Percentiles rank a stretch among this genome's conserved stretches.
These are phyloP conservation scores for Sporothrix humicola DNA, from an alignment of 2,329 filamentous ascomycete species.

Conservation along the genomic window DNA sequence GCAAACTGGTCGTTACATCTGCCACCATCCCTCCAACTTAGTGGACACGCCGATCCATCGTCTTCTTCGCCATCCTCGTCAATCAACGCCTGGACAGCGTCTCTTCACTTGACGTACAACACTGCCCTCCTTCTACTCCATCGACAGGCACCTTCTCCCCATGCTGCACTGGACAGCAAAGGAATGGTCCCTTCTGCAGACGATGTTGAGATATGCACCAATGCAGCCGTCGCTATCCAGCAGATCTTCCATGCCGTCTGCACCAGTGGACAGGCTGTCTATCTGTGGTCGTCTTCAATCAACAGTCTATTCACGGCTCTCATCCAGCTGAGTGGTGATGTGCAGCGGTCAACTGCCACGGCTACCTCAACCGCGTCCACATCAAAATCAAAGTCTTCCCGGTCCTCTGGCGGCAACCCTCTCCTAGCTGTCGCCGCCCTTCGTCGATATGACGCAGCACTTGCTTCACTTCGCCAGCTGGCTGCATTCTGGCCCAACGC, in stretches of 20 bases:
- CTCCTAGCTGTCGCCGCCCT: slow-evolving; percentile 39
- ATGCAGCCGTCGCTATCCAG: slow-evolving; percentile 20
- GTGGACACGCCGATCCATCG: not conserved
- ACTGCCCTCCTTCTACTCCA: slow-evolving; percentile 15
- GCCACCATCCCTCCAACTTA: slow-evolving; percentile 21
- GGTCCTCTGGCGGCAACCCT: slow-evolving; percentile 35
- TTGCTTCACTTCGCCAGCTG: slow-evolving; percentile 37
- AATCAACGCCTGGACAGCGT: slow-evolving; percentile 17
- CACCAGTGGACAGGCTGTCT: slow-evolving; percentile 11
- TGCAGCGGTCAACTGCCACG: not conserved
- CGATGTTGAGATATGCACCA: slow-evolving; percentile 27
- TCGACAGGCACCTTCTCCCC: not conserved
- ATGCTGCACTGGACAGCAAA: not conserved
- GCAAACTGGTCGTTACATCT: slow-evolving; percentile 18
- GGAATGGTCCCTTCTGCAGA: not conserved
- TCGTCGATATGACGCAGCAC: slow-evolving; percentile 38
- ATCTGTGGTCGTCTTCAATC: slow-evolving; percentile 22
- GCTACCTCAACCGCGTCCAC: slow-evolving; percentile 8
- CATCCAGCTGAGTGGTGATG: slow-evolving; percentile 20
- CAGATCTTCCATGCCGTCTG: slow-evolving; percentile 22
- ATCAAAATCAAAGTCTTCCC: slow-evolving; percentile 14
- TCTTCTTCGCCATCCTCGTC: not conserved
- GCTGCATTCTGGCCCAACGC: slow-evolving; percentile 40
- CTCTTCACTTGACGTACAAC: slow-evolving; percentile 26
- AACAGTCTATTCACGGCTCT: slow-evolving; percentile 19